Evolutionary conservation across 257 asterid species (phyloP).

Genomic region (Solanum okadae): DNA sequence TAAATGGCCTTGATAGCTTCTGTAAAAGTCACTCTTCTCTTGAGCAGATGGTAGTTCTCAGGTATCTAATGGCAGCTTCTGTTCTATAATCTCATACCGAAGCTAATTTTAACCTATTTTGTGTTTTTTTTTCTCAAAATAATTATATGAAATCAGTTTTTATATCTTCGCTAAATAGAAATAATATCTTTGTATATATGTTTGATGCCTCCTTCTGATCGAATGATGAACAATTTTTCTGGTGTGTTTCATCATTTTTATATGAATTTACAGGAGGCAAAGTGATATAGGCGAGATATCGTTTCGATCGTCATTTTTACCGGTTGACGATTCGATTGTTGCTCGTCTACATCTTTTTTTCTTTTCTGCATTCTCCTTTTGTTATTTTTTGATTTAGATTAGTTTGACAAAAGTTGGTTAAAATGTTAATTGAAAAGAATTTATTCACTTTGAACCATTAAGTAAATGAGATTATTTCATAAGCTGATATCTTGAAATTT

Average conservation of each 20-base stretch:
- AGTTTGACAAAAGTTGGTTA: too few relatives aligned
- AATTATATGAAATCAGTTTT: neutral
- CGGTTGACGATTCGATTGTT: slow-evolving; percentile 82
- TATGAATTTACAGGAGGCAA: slow-evolving; percentile 33
- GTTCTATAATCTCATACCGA: neutral
- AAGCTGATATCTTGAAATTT: too few relatives aligned
- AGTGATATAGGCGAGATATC: slow-evolving; percentile 73
- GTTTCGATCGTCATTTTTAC: slow-evolving; percentile 66
- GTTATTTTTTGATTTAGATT: too few relatives aligned
- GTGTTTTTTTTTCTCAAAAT: neutral
- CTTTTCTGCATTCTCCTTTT: neutral
- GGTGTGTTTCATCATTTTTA: slow-evolving; percentile 25
- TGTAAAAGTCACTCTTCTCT: fast-evolving
- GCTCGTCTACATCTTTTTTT: slow-evolving; percentile 60
- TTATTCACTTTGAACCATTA: too few relatives aligned
- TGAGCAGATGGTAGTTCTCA: neutral
- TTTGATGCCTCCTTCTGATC: neutral
- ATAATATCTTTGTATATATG: neutral
- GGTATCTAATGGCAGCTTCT: neutral
- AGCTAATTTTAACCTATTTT: neutral
- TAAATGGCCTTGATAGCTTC: neutral
- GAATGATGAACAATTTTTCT: slow-evolving; percentile 16
- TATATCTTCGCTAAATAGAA: fast-evolving
- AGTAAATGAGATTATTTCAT: too few relatives aligned
- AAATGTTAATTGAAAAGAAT: too few relatives aligned